These are phyloP conservation scores for Dimocarpus longan DNA, from an alignment of 345 rosid genomes.

Conservation along the genomic window DNA sequence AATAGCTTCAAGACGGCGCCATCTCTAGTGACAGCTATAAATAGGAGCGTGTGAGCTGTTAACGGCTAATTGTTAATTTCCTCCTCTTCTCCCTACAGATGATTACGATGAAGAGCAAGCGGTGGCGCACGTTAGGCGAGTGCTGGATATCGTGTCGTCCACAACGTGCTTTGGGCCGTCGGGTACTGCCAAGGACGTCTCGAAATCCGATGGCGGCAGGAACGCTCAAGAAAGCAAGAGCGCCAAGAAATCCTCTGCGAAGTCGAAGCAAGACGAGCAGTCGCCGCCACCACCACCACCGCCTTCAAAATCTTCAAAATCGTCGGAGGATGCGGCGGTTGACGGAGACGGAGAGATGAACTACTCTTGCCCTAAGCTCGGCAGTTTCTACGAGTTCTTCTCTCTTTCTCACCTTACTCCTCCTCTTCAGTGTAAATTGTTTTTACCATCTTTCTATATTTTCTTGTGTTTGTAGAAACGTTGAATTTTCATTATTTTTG, in stretches of 20 bases:
- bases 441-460: constrained; percentile 14
- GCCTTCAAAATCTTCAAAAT: constrained; percentile 20
- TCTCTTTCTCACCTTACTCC: constrained; percentile 90
- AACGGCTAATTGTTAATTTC: background rate
- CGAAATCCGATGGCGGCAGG: constrained; percentile 51
- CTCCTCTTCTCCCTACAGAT: constrained; percentile 42
- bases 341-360: constrained; percentile 76
- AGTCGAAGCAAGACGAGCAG: constrained; percentile 13
- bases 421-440: constrained; percentile 78
- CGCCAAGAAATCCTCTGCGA: constrained; percentile 41
- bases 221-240: constrained; percentile 33
- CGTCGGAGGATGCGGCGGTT: constrained; percentile 47
- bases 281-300: constrained; percentile 2
- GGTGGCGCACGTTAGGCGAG: constrained; percentile 86
- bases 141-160: constrained; percentile 87
- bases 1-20: constrained; percentile 15
- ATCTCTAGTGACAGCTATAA: background rate
- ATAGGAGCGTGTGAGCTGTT: background rate
- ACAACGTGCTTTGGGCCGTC: constrained; percentile 83
- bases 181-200: constrained; percentile 38
- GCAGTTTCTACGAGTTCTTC: constrained; percentile 89
- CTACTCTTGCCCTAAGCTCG: constrained; percentile 80
- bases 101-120: constrained; percentile 80
- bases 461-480: constrained; percentile 16
- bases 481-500: background rate